phyloP scores from a whole-genome alignment of 345 rosid genomes.

The Triadica sebifera region DNA sequence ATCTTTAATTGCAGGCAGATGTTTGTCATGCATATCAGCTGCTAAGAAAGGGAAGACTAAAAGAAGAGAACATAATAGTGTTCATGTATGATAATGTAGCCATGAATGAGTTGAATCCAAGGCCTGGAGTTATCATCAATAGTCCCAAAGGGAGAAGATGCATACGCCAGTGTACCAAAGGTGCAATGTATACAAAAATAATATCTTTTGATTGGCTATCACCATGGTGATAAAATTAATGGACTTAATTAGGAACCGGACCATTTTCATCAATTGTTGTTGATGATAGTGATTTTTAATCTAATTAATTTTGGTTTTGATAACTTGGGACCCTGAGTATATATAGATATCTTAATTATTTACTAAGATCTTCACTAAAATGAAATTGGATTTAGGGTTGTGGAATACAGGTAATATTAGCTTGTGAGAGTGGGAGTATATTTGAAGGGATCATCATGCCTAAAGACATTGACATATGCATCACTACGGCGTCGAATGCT shows the following conservation, averaged over 20 bases:
- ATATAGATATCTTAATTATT: neutral
- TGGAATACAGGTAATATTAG: slow-evolving; percentile 61
- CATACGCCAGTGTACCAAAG: slow-evolving; percentile 86
- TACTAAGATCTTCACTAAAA: neutral
- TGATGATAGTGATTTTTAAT: neutral
- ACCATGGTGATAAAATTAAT: neutral
- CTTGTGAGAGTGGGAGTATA: slow-evolving; percentile 94
- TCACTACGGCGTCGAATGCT: slow-evolving; percentile 89
- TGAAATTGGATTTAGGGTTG: neutral
- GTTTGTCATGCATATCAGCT: slow-evolving; percentile 94
- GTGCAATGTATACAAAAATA: slow-evolving; percentile 21
- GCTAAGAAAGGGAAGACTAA: slow-evolving; percentile 76
- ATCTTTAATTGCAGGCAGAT: slow-evolving; percentile 55
- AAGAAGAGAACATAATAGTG: slow-evolving; percentile 87
- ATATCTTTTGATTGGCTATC: neutral
- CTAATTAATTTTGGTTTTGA: neutral
- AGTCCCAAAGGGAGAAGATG: slow-evolving; percentile 78
- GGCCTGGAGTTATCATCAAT: slow-evolving; percentile 81
- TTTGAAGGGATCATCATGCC: slow-evolving; percentile 96
- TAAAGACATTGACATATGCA: slow-evolving; percentile 60
- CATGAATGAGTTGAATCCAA: slow-evolving; percentile 57
- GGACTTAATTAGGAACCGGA: neutral
- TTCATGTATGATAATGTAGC: slow-evolving; percentile 96
- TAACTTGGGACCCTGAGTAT: too few species aligned
- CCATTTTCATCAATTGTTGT: neutral